A percentile compares a stretch with the other conserved stretches of the same genome.
These are phyloP conservation scores for Thinopyrum obtusiflorum DNA, from an alignment of 202 grass and related monocot genomes.

Conservation along the genomic window DNA sequence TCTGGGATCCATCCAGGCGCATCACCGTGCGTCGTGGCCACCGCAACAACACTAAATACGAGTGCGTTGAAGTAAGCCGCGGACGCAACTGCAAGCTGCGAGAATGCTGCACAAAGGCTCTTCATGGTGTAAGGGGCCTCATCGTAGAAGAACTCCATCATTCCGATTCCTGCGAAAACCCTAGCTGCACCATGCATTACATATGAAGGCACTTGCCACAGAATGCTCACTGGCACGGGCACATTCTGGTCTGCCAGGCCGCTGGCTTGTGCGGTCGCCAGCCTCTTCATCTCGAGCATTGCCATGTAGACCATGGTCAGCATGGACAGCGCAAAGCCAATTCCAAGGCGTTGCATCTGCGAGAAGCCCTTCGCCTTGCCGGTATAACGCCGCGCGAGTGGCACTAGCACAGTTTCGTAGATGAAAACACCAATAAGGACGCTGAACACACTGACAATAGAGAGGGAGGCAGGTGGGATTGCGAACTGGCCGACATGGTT, in stretches of 20 bases:
- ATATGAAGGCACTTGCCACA: constrained; percentile 18
- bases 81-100: neutral
- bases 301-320: constrained; percentile 31
- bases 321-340: constrained; percentile 32
- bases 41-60: constrained; percentile 12
- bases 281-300: constrained; percentile 36
- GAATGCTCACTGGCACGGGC: neutral
- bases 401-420: neutral
- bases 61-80: constrained; percentile 39
- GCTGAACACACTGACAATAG: neutral
- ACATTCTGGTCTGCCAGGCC: constrained; percentile 9
- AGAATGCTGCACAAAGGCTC: constrained; percentile 25
- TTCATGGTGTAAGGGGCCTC: constrained; percentile 36
- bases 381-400: neutral
- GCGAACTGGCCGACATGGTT: constrained; percentile 32
- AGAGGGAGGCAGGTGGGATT: constrained; percentile 38
- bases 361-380: neutral
- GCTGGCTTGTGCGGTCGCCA: constrained; percentile 20
- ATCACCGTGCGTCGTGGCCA: constrained; percentile 1
- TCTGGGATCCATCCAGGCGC: constrained; percentile 44
- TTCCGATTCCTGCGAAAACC: constrained; percentile 27
- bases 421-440: neutral
- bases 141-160: constrained; percentile 30
- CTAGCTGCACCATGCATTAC: neutral
- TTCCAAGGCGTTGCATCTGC: neutral